Conservation (phyloP, 345 rosid genomes). For the Firmiana major region DNA sequence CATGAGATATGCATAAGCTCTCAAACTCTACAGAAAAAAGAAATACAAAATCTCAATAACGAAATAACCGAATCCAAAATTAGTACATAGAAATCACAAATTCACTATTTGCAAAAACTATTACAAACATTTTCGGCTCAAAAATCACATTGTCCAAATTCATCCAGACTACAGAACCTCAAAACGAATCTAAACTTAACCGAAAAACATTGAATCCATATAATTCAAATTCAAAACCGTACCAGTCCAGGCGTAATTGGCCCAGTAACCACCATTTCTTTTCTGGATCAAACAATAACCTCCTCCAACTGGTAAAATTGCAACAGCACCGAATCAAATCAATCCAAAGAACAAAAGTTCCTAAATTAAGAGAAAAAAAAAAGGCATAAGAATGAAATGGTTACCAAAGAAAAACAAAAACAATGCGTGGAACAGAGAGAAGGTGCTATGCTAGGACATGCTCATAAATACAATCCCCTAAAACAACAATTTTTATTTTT, state of each 20-base stretch:
- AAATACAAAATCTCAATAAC: background rate
- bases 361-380: background rate
- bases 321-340: constrained; percentile 15
- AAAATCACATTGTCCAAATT: constrained; percentile 2
- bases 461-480: constrained; percentile 27
- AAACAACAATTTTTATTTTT: background rate
- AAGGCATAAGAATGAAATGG: constrained; percentile 30
- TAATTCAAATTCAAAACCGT: background rate
- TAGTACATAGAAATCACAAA: background rate
- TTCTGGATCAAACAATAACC: constrained; percentile 11
- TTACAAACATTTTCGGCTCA: constrained; percentile 6
- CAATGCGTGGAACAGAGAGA: background rate
- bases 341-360: background rate
- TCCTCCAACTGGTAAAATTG: constrained; percentile 12
- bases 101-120: background rate
- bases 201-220: constrained; percentile 7
- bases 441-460: constrained; percentile 30
- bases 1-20: background rate
- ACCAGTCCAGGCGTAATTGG: constrained; percentile 88
- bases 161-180: constrained; percentile 2
- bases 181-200: background rate
- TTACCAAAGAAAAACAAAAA: background rate
- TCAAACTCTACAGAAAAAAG: background rate
- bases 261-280: constrained; percentile 59
- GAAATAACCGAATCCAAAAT: background rate